These are phyloP conservation scores for Triticum dicoccoides DNA, from an alignment of 176 grass and related monocot species.

Conservation along the genomic window DNA sequence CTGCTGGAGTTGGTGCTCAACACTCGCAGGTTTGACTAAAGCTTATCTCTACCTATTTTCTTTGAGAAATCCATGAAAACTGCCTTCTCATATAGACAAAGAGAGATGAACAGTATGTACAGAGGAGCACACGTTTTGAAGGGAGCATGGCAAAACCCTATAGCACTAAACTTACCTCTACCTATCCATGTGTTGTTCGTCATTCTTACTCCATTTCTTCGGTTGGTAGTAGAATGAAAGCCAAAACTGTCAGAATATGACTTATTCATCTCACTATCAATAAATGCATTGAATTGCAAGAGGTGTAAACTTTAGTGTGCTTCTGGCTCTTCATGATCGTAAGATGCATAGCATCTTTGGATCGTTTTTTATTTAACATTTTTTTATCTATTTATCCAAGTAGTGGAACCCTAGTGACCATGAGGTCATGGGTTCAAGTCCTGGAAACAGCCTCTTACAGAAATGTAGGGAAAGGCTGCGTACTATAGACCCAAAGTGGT, in stretches of 20 bases:
- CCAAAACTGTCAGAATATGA: neutral
- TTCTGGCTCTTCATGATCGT: neutral
- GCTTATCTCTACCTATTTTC: neutral
- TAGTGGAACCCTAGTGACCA: neutral
- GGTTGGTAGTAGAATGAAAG: slow-evolving; percentile 6
- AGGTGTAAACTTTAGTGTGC: neutral
- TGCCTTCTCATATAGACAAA: too few relatives aligned
- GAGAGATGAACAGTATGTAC: too few relatives aligned
- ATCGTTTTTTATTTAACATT: neutral
- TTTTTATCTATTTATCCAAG: neutral
- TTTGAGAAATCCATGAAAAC: too few relatives aligned
- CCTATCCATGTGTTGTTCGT: neutral
- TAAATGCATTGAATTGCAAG: neutral
- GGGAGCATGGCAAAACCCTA: too few relatives aligned
- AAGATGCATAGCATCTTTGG: neutral
- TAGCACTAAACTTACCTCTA: neutral
- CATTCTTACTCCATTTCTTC: slow-evolving; percentile 4
- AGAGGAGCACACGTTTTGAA: too few relatives aligned
- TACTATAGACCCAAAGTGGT: too few relatives aligned
- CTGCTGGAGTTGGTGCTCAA: slow-evolving; percentile 96
- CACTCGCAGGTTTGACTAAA: slow-evolving; percentile 74
- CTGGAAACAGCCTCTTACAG: too few relatives aligned
- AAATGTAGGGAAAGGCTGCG: too few relatives aligned
- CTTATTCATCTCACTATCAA: slow-evolving; percentile 1
- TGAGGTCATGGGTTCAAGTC: too few relatives aligned